Conservation (phyloP, 345 rosid genomes). For the Camelina hispida region DNA sequence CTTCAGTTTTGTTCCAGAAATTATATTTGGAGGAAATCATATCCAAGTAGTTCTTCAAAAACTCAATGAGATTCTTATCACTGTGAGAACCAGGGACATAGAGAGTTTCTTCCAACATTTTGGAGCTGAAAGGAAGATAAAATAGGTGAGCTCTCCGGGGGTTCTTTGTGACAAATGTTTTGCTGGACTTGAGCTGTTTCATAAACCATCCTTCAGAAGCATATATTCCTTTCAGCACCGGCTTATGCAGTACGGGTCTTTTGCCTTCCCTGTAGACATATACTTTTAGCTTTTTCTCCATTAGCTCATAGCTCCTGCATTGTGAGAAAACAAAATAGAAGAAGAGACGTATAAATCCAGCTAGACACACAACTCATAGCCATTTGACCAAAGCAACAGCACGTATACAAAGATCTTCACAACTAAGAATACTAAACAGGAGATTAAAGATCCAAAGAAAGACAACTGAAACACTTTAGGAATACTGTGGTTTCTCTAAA, state of each 20-base stretch:
- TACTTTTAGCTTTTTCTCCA: constrained; percentile 84
- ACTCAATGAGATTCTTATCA: constrained; percentile 63
- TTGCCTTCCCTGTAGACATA: constrained; percentile 87
- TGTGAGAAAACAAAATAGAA: background rate
- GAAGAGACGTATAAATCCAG: background rate
- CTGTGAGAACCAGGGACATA: constrained; percentile 77
- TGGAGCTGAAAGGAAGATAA: constrained; percentile 91
- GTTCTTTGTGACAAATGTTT: constrained; percentile 63
- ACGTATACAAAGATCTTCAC: background rate
- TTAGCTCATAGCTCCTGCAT: constrained; percentile 91
- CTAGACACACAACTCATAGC: constrained; percentile 19
- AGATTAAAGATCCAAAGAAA: constrained; percentile 8
- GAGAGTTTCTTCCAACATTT: constrained; percentile 70
- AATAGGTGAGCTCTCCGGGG: constrained; percentile 81
- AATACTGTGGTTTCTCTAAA: background rate
- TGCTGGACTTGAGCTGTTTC: constrained; percentile 76
- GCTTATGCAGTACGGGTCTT: constrained; percentile 73
- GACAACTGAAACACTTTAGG: background rate
- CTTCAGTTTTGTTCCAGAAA: constrained; percentile 91
- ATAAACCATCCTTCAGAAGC: constrained; percentile 99
- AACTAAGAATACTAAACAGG: background rate
- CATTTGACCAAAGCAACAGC: constrained; percentile 11
- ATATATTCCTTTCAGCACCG: constrained; percentile 83
- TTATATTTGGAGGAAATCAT: constrained; percentile 62
- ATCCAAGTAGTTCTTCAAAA: constrained; percentile 67